Conservation (phyloP, 768 basidiomycete species). For the Kockovaella imperatae region DNA sequence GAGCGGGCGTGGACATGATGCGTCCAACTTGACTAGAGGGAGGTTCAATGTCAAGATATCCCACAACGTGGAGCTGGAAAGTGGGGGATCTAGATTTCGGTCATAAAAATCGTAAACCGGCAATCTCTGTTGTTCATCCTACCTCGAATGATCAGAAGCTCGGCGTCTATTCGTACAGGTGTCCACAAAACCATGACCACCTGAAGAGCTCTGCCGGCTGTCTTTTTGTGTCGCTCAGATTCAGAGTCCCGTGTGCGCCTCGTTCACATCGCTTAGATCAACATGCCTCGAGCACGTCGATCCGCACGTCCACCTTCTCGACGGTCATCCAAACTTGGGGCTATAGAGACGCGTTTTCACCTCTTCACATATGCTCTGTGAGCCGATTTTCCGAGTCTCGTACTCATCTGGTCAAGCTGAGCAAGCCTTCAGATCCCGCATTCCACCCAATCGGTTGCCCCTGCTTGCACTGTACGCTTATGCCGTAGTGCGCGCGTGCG, state of each 20-base stretch:
- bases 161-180: no score
- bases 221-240: no score
- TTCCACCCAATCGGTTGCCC: slow-evolving; percentile 35
- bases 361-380: slow-evolving; percentile 37
- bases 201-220: no score
- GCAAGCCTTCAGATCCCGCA: slow-evolving; percentile 18
- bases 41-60: neutral
- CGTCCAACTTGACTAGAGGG: neutral
- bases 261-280: no score
- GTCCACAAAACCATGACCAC: no score
- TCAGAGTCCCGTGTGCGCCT: no score
- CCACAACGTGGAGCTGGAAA: neutral
- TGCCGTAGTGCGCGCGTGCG: slow-evolving; percentile 14
- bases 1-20: no score
- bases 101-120: no score
- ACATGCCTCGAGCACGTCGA: neutral
- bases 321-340: neutral
- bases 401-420: no score
- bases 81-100: no score
- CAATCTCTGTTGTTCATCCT: no score
- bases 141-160: no score
- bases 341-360: slow-evolving; percentile 14
- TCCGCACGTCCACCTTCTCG: neutral
- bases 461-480: slow-evolving; percentile 28
- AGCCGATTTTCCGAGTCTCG: neutral